Base-by-base conservation (phyloP, 129 eudicot genomes). In the Artemisia argyi region DNA sequence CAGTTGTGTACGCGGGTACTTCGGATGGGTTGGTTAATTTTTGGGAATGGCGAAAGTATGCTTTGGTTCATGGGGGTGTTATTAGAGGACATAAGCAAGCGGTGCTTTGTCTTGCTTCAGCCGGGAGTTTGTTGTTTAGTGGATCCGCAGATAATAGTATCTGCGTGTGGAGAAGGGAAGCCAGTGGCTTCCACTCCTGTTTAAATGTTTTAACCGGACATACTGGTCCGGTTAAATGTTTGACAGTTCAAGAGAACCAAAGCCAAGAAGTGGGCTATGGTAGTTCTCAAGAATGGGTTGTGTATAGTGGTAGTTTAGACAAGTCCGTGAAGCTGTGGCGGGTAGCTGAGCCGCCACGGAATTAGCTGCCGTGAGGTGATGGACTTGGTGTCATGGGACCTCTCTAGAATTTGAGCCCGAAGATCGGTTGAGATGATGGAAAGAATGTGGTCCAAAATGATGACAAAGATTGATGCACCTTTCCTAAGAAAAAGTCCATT, bases 261-360 rank as follows among this genome's bases (percentile, higher is more conserved):
- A 85, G 73, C 44, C 54, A n/a, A 7, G 77, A 76, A 0, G 42
- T 54, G 1, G 68, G 28, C 8, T 82, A 67, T 5, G 52, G n/a
- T 13, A 47, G 70, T 17, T 67, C 53, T 35, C 73, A 61, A 51
- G 74, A 74, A 50, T 88, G 96, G 96, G 77, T 75, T 11, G 78
- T 89, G 69, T 89, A 89, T 19, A 89, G 96, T 11, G 96, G 96
- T 46, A 89, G 96, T 59, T 73, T 89, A 80, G 96, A 89, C 61
- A 89, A 81, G 67, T 84, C 90, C 10, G 90, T 89, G 8, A 87
- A 80, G 78, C 69, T 89, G 15, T 89, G 96, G 93, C 82, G 93
- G 26, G 81, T 90, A 74, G 71, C 72, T 17, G 92, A 89, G 65
- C 46, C 84, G 78, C 81, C 75, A 65, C 79, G 74, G 17, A 66